These are phyloP conservation scores for Epichloe scottii DNA, from an alignment of 2,329 filamentous ascomycete genomes.

Conservation along the genomic window DNA sequence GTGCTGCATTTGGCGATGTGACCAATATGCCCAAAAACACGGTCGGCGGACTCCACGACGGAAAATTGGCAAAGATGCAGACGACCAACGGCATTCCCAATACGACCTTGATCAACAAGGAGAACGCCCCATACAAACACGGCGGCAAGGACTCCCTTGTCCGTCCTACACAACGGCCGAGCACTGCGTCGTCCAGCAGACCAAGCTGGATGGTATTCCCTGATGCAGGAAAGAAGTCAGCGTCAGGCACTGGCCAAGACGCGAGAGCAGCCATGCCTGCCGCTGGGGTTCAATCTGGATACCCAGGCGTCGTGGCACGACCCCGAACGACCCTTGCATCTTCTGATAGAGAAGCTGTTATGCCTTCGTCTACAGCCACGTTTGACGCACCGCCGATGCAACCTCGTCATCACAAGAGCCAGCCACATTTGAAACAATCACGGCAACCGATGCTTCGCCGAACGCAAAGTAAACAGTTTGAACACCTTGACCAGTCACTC, in stretches of 20 bases:
- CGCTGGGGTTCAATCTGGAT: not conserved
- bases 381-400: conserved; percentile 17
- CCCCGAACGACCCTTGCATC: conserved; percentile 1
- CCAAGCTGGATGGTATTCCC: not conserved
- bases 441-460: conserved; percentile 28
- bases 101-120: conserved; percentile 25
- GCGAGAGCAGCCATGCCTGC: conserved; percentile 2
- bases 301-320: not conserved
- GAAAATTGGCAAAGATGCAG: conserved; percentile 24
- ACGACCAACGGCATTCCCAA: conserved; percentile 13
- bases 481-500: conserved; percentile 11
- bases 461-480: conserved; percentile 32
- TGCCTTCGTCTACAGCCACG: conserved; percentile 3
- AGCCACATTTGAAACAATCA: conserved; percentile 34
- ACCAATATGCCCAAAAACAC: conserved; percentile 50
- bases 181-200: not conserved
- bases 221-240: conserved; percentile 12
- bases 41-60: conserved; percentile 18
- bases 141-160: conserved; percentile 23
- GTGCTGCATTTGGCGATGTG: conserved; percentile 70
- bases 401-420: conserved; percentile 40
- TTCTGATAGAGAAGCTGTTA: conserved; percentile 3
- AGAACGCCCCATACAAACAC: conserved; percentile 24
- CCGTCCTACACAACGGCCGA: conserved; percentile 24
- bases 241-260: conserved; percentile 8